Evolutionary conservation across 306 rosid species (phyloP).

Genomic region (Casuarina cunninghamiana): DNA sequence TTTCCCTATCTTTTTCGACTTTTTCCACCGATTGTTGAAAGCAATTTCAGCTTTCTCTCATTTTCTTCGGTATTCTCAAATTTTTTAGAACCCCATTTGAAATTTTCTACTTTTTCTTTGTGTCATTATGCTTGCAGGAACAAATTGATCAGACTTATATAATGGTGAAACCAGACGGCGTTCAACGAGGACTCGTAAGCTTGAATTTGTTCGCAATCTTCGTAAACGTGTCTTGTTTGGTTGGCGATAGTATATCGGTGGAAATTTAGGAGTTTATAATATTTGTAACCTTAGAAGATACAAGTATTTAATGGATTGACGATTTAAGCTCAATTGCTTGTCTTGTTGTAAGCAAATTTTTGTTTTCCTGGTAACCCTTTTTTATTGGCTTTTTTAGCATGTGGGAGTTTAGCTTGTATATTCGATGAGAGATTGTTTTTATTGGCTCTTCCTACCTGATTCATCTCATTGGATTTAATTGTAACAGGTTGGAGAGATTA

Average conservation of each 20-base stretch:
- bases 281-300: not conserved
- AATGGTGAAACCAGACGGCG: constrained; percentile 98
- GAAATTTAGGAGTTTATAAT: not conserved
- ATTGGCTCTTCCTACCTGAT: not conserved
- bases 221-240: not conserved
- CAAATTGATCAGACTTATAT: constrained; percentile 84
- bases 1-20: not conserved
- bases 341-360: not conserved
- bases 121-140: constrained; percentile 48
- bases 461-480: constrained; percentile 24
- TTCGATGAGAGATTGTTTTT: not conserved
- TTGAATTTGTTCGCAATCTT: constrained; percentile 18
- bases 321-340: not conserved
- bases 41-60: constrained; percentile 4
- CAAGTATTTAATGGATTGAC: not conserved
- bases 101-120: constrained; percentile 13
- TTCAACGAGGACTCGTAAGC: constrained; percentile 94
- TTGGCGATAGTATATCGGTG: constrained; percentile 4
- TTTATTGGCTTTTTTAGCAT: not conserved
- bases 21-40: not conserved
- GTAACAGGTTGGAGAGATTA: constrained; percentile 90
- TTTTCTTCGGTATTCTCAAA: not conserved
- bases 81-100: constrained; percentile 10
- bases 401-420: not conserved
- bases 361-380: not conserved